Base-by-base conservation (phyloP, 306 rosid genomes). In the Glycine soja region DNA sequence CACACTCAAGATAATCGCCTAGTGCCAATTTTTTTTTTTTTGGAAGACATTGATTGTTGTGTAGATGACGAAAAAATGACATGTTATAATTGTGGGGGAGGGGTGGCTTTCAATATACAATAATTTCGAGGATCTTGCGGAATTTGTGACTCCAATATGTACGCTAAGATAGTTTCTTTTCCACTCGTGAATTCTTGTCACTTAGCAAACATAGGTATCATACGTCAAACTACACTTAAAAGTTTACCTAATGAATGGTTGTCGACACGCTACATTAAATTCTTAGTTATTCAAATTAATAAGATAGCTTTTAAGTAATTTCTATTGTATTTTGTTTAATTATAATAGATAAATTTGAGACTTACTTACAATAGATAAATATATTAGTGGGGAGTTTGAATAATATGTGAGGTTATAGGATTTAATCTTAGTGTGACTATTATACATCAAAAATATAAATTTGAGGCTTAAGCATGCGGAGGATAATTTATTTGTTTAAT, bases 121-220 rank as follows among this genome's bases (percentile, higher is more conserved):
- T 84, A 61, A 83, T 87, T 81, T 73, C 2, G 84, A 84, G 84
- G 82, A 74, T 84, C 78, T 81, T 74, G 77, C 83, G 82, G 87
- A 87, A 81, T 84, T 59, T 87, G 87, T 77, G 87, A 87, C 79
- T 87, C 75, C 46, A 52, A 80, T 72, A 50, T 83, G 72, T 77
- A 87, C 89, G 80, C 81, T 61, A 12, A 62, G 47, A 65, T 72
- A 10, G 6, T 66, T 72, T 83, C 81, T 76, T 83, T 76, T 76
- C 85, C 83, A 80, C 87, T 80, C 75, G 78, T 76, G 72, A 80
- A 42, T 76, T 83, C 67, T 83, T 86, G 85, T 72, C 89, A 86
- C 11, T 34, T 80, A 65, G 78, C 85, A 70, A 61, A 80, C 47
- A 12, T 43, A 52, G 11, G 3, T 62, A 67, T 84, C 78, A 58